Evolutionary conservation across 495 filamentous ascomycete genomes (phyloP).

Genomic region (Aspergillus nanangensis): DNA sequence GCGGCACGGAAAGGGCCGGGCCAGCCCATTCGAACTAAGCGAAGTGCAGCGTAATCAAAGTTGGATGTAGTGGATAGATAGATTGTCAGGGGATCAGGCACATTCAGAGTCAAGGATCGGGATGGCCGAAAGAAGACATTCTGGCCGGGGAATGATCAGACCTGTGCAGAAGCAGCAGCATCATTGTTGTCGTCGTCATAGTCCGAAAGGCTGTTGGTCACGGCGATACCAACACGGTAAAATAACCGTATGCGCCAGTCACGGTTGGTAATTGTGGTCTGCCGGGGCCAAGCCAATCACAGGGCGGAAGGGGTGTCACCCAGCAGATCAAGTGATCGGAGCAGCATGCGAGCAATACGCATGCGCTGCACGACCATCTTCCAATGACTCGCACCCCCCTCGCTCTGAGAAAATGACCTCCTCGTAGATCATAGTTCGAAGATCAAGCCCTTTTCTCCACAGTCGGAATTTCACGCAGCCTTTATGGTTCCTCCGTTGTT

Average conservation of each 20-base stretch:
- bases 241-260: constrained; percentile 25
- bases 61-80: constrained; percentile 11
- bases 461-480: constrained; percentile 19
- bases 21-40: constrained; percentile 20
- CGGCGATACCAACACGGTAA: constrained; percentile 21
- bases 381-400: constrained; percentile 18
- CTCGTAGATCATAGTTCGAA: constrained; percentile 38
- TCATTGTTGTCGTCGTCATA: background rate
- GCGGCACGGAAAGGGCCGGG: constrained; percentile 45
- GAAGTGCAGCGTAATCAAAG: constrained; percentile 3
- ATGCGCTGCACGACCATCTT: constrained; percentile 17
- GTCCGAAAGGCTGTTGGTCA: constrained; percentile 8
- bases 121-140: constrained; percentile 10
- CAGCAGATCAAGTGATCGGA: constrained; percentile 63
- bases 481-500: constrained; percentile 6
- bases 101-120: constrained; percentile 5
- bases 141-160: constrained; percentile 5
- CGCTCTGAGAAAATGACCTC: constrained; percentile 18
- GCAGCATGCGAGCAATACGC: constrained; percentile 55
- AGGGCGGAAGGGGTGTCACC: constrained; percentile 10
- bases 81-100: constrained; percentile 5
- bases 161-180: constrained; percentile 3
- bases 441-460: constrained; percentile 31
- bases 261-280: constrained; percentile 10
- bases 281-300: constrained; percentile 13